These are phyloP conservation scores for Scheffersomyces titani DNA, from an alignment of 1,139 yeast species.

Conservation along the genomic window DNA sequence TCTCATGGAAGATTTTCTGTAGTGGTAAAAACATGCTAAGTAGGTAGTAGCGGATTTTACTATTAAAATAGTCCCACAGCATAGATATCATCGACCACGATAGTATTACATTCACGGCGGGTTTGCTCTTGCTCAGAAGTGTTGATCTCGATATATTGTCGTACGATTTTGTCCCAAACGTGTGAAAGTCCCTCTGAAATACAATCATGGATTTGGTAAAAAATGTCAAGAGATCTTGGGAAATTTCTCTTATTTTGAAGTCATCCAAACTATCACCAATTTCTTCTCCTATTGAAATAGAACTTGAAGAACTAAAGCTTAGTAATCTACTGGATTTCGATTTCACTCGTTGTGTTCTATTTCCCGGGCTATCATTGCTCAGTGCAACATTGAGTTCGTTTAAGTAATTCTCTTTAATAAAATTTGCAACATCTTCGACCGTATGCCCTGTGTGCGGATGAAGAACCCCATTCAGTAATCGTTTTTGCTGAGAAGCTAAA, in stretches of 20 bases:
- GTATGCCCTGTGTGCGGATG: constrained; percentile 28
- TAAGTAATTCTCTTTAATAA: constrained; percentile 26
- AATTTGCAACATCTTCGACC: constrained; percentile 33
- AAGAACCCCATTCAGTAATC: constrained; percentile 17
- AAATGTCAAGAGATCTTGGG: constrained; percentile 29
- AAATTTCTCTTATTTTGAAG: constrained; percentile 30
- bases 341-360: constrained; percentile 1
- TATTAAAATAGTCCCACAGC: constrained; percentile 36
- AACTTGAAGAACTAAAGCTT: constrained; percentile 7
- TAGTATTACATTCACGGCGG: not conserved
- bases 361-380: not conserved
- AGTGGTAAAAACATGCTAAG: constrained; percentile 33
- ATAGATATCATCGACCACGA: constrained; percentile 11
- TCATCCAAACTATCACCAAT: constrained; percentile 27
- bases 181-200: constrained; percentile 23
- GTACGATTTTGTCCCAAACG: not conserved
- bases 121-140: not conserved
- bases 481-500: constrained; percentile 22
- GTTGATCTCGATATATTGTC: not conserved
- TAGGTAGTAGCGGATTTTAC: constrained; percentile 29
- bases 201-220: constrained; percentile 26
- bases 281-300: constrained; percentile 1
- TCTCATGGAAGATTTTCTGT: constrained; percentile 22
- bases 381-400: constrained; percentile 3
- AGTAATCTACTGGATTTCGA: constrained; percentile 7